Evolutionary conservation across 371 early-diverging fungal species (phyloP).

Genomic region (Mortierella sp.): DNA sequence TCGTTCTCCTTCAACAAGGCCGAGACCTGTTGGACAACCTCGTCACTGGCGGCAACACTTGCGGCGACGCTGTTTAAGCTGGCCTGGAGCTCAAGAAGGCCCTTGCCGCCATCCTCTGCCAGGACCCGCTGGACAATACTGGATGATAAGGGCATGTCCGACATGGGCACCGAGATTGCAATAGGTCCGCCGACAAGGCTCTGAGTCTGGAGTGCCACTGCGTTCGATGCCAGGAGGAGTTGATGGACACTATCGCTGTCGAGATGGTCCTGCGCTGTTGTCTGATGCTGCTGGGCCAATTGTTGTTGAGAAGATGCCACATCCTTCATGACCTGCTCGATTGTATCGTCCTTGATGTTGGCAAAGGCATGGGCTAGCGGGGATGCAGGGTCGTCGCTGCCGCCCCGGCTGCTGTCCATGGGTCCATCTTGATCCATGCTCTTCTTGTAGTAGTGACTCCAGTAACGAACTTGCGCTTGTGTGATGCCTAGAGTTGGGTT

Average conservation of each 20-base stretch:
- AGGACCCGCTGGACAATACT: conserved; percentile 52
- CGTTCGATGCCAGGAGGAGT: conserved; percentile 30
- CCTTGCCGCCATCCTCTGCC: conserved; percentile 30
- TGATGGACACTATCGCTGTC: conserved; percentile 30
- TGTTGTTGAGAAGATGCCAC: conserved; percentile 14
- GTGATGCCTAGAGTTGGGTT: conserved; percentile 36
- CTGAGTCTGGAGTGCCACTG: conserved; percentile 28
- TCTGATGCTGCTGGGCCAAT: conserved; percentile 13
- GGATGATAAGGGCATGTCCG: conserved; percentile 40
- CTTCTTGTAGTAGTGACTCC: conserved; percentile 55
- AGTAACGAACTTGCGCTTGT: conserved; percentile 55
- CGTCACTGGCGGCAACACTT: conserved; percentile 20
- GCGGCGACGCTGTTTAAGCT: conserved; percentile 19
- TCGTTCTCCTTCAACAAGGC: conserved; percentile 51
- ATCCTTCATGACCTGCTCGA: conserved; percentile 7
- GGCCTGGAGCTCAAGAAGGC: conserved; percentile 33
- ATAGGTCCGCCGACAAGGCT: conserved; percentile 26
- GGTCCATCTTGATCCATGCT: conserved; percentile 26
- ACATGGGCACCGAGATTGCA: conserved; percentile 49
- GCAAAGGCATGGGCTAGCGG: conserved; percentile 8
- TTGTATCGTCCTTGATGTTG: background rate
- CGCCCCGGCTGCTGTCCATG: conserved; percentile 7
- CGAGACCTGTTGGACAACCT: conserved; percentile 43
- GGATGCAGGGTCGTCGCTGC: conserved; percentile 1
- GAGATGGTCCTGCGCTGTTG: conserved; percentile 18